phyloP scores from a whole-genome alignment of 2,329 filamentous ascomycete genomes.

The Volutella citrinella region DNA sequence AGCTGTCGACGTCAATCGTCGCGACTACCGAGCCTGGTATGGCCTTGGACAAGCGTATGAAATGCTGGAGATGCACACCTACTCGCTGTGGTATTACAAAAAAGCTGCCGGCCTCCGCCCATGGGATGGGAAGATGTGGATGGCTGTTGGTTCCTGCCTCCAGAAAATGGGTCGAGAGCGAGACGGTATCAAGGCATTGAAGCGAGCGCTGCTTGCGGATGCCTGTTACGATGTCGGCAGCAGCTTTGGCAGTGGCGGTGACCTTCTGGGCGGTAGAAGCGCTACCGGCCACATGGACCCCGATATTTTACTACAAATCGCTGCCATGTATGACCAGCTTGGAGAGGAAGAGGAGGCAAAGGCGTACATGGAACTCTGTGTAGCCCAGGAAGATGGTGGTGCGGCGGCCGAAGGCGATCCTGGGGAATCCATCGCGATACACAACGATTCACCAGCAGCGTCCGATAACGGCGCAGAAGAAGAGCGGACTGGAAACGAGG shows the following conservation, averaged over 20 bases:
- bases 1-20: constrained; percentile 91
- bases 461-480: constrained; percentile 38
- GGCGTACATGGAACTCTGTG: constrained; percentile 92
- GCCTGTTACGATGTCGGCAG: constrained; percentile 74
- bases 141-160: constrained; percentile 88
- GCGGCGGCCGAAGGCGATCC: constrained; percentile 39
- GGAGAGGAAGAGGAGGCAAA: constrained; percentile 77
- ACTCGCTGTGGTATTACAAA: constrained; percentile 97
- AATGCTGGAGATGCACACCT: constrained; percentile 96
- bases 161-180: constrained; percentile 81
- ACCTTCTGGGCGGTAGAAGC: constrained; percentile 46
- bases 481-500: constrained; percentile 39
- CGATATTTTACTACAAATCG: constrained; percentile 87
- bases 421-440: constrained; percentile 52
- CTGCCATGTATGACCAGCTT: constrained; percentile 79
- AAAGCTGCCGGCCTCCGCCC: constrained; percentile 89
- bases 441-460: constrained; percentile 48
- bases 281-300: constrained; percentile 71
- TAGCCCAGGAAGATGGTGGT: constrained; percentile 84
- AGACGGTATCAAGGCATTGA: constrained; percentile 94
- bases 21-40: constrained; percentile 98
- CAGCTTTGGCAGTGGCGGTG: constrained; percentile 47
- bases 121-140: constrained; percentile 98
- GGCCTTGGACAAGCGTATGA: constrained; percentile 96
- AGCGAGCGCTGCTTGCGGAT: constrained; percentile 84